phyloP scores from a whole-genome alignment of 352 stramenopile genomes.

The Phytophthora ohioensis region DNA sequence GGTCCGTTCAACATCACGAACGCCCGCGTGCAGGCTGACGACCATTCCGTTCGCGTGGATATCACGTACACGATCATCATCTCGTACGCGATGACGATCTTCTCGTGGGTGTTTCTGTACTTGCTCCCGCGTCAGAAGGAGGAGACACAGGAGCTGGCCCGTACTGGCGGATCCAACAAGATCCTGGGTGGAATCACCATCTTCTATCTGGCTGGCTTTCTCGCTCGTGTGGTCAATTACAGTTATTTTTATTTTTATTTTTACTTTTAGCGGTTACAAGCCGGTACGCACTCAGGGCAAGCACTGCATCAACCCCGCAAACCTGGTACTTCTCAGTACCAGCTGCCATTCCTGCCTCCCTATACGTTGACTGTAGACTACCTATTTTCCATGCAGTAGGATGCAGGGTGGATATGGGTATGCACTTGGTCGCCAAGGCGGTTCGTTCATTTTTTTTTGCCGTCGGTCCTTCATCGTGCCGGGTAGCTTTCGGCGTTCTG shows the following conservation, averaged over 20 bases:
- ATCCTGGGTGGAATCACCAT: constrained; percentile 41
- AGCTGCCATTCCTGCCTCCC: too few relatives aligned
- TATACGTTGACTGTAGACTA: too few relatives aligned
- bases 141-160: constrained; percentile 36
- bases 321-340: too few relatives aligned
- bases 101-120: constrained; percentile 35
- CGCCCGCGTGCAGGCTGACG: constrained; percentile 40
- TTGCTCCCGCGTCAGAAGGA: constrained; percentile 44
- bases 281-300: too few relatives aligned
- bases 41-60: constrained; percentile 37
- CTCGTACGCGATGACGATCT: constrained; percentile 41
- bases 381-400: too few relatives aligned
- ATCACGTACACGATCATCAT: constrained; percentile 49
- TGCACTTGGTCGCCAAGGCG: too few relatives aligned
- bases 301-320: too few relatives aligned
- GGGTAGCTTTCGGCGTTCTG: too few relatives aligned
- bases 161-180: constrained; percentile 35
- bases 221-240: constrained; percentile 40
- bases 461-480: too few relatives aligned
- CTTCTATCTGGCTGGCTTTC: constrained; percentile 36
- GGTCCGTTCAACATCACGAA: constrained; percentile 45
- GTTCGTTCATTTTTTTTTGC: too few relatives aligned
- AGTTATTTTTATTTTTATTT: background rate
- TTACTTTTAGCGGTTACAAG: too few relatives aligned
- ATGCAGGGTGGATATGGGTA: too few relatives aligned